Evolutionary conservation across 1,139 yeast genomes (phyloP), one percentile per base, ranked within the genome.

Genomic region (Yamadazyma atlantica): DNA sequence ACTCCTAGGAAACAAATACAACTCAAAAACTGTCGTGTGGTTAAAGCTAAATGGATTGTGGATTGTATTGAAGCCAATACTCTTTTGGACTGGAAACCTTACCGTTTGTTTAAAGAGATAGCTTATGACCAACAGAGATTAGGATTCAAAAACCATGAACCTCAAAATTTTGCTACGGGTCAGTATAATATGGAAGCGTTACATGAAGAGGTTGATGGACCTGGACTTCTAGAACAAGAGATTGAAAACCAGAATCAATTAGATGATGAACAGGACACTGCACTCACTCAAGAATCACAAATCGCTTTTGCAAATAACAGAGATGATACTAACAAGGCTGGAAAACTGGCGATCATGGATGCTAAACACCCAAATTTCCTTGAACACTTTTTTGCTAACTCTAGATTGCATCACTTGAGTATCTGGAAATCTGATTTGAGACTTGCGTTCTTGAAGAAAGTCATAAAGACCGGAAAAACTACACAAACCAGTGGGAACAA

Each of bases 401-500:
- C 97, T 2, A 67, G 98, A 41, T 64, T 92, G 21, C 98, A 92
- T 53, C 96, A 88, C 57, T 64, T 92, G 34, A 85, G 96, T 47
- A 72, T 80, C 3, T 88, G 96, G 95, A 90, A 89, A 56, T 76
- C 89, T 0, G 87, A 83, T 34, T 64, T 92, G 17, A 69, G 88
- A 36, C 69, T 79, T 1, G 73, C 74, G 29, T 86, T 85, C 46
- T 64, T 80, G 36, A 57, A 66, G 17, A 59, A 56, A 37, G 73
- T 80, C 3, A 49, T 70, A 0, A 45, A 42, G 16, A 39, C 32
- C 16, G 37, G 24, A 37, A 44, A 36, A 10, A 32, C 35, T 13
- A 39, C 37, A 29, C 24, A 36, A 24, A 27, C 19, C 4, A 33
- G 33, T 10, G 29, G 30, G 15, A 34, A 30, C 9, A 27, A 19